Base-by-base conservation (phyloP, 352 stramenopile species). In the Phytopythium montanum region DNA sequence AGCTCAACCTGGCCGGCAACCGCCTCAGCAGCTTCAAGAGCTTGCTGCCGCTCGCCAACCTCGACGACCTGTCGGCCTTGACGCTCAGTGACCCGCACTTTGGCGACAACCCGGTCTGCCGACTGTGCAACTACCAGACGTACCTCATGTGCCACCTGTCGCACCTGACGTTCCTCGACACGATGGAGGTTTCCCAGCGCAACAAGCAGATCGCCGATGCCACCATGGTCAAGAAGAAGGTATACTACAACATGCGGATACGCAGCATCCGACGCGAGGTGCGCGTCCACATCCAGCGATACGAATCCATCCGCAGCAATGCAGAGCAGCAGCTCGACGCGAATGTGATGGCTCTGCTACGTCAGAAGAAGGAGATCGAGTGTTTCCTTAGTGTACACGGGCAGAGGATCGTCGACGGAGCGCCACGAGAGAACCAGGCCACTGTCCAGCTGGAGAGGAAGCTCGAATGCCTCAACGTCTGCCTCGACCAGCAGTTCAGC, bases 201-300 rank as follows among this genome's bases (percentile, higher is more conserved):
- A 93, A 84, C 54, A 97, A 96, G 55, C 79, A 93, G 61, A 86
- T 96, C 53, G 88, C 90, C 2, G 87, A 97, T 29, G 78, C 85
- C 12, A 97, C 92, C 0, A 96, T 97, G 81, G 81, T 96, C 59
- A 97, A 97, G 70, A 97, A 97, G 74, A 94, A 89, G 60, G 97
- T 97, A 85, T 97, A 97, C 74, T 97, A 97, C 70, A 97, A 97
- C 72, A 97, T 97, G 89, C 81, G 88, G 12, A 97, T 96, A 57
- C 95, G 96, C 33, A 82, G 79, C 10, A 92, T 97, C 55, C 94
- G 96, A 52, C 65, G 87, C 12, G 86, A 97, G 39, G 76, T 88
- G 19, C 62, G 90, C 61, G 61, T 73, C 54, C 58, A 74, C 59
- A 73, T 90, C 57, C 62, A 76, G 50, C 73, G 82, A 38, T 62